Base-by-base conservation (phyloP, 2,329 filamentous ascomycete genomes). In the Lachnellula cervina region DNA sequence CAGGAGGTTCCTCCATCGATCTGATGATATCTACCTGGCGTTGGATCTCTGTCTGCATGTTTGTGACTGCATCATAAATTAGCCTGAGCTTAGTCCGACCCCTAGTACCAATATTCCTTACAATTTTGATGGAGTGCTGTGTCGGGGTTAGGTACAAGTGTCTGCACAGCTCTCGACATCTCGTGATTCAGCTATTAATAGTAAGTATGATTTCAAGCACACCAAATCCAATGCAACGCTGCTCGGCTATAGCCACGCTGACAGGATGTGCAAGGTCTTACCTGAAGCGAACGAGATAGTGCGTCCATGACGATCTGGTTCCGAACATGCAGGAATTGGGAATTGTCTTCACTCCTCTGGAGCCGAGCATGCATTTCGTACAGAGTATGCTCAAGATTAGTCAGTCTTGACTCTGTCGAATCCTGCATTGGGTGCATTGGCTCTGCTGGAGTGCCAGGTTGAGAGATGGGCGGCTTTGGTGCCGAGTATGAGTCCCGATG, bases 401-500 rank as follows among this genome's bases (percentile, higher is more conserved):
- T 79, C 55, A 97, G 71, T 62, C 92, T 81, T 48, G 84, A 82
- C 65, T 99, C 93, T 13, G 86, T 77, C 13, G 84, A 84, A 65
- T 97, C 93, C 40, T 84, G 83, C 16, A 81, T 77, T 25, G 80
- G 72, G n/a, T 80, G 80, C 72, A 91, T 87, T 9, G 89, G 82
- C 68, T 96, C 91, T 23, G 89, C 84, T 1, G 92, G 88, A n/a
- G 89, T 90, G 14, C 89, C 89, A 9, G 90, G 87, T 65, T 94
- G 90, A 23, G 90, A 89, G 16, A 81, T 77, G 50, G 82, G 80
- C 42, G 81, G 78, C 69, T 96, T 96, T 57, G 88, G 85, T 56
- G 82, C 82, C 61, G 86, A 88, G 73, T 94, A 96, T 14, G 87
- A 88, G 69, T 97, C 94, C 64, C 93, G 84, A 69, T 97, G 91